Evolutionary conservation across 148 eudicot species (phyloP).

Genomic region (Vaccinium darrowii): DNA sequence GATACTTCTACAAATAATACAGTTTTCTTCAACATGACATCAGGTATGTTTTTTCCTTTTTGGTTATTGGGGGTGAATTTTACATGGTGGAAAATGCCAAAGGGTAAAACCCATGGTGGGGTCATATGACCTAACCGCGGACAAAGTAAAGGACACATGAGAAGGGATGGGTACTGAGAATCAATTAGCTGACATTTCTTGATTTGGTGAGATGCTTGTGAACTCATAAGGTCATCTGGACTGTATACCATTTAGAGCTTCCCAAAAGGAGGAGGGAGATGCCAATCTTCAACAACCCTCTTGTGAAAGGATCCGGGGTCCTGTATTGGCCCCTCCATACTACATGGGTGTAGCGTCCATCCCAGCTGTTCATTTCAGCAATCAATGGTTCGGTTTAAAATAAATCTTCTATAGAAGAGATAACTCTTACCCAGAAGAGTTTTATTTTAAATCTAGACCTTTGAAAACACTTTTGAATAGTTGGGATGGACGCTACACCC

Average conservation of each 20-base stretch:
- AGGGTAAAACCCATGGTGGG: not conserved
- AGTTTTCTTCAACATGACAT: not conserved
- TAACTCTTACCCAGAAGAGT: too few relatives aligned
- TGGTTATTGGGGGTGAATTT: not conserved
- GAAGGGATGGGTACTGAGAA: not conserved
- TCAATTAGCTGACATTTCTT: not conserved
- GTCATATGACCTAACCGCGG: not conserved
- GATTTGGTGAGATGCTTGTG: slow-evolving; percentile 4
- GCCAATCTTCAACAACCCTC: not conserved
- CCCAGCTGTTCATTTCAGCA: too few relatives aligned
- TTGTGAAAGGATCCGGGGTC: too few relatives aligned
- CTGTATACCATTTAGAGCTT: not conserved
- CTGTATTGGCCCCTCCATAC: too few relatives aligned
- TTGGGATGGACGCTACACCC: too few relatives aligned
- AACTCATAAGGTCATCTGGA: slow-evolving; percentile 7
- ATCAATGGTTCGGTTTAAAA: too few relatives aligned
- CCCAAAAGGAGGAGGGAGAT: not conserved
- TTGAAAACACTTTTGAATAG: too few relatives aligned
- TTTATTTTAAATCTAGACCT: too few relatives aligned
- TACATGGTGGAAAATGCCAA: not conserved
- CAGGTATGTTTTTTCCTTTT: not conserved
- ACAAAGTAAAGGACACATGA: not conserved
- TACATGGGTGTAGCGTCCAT: too few relatives aligned
- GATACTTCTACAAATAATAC: not conserved
- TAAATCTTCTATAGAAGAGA: too few relatives aligned